Percentiles rank a stretch among this genome's conserved stretches.
Evolutionary conservation across 768 basidiomycete genomes (phyloP).

Genomic region (Phylloporus arenicola): DNA sequence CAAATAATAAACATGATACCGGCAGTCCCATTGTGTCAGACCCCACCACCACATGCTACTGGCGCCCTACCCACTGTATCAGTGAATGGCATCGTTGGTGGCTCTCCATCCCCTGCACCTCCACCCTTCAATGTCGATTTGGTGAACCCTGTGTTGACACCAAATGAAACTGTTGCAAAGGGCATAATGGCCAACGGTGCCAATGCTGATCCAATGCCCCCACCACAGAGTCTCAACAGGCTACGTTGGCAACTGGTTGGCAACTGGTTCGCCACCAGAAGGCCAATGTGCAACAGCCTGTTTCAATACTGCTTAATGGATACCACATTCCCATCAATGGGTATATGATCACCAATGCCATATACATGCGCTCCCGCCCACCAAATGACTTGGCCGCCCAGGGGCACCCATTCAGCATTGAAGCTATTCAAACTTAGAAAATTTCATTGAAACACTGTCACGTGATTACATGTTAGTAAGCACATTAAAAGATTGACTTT

Average conservation of each 20-base stretch:
- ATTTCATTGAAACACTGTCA: no score
- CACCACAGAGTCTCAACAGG: conserved; percentile 18
- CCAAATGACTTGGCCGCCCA: conserved; percentile 41
- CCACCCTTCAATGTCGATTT: conserved; percentile 42
- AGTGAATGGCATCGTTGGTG: conserved; percentile 32
- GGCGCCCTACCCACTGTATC: conserved; percentile 18
- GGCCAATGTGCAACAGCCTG: conserved; percentile 40
- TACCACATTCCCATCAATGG: conserved; percentile 47
- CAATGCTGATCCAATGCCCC: conserved; percentile 10
- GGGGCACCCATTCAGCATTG: conserved; percentile 53
- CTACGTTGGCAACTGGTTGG: conserved; percentile 21
- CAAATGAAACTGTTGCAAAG: conserved; percentile 21
- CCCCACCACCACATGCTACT: conserved; percentile 34
- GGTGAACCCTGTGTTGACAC: conserved; percentile 12
- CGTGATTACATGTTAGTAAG: no score
- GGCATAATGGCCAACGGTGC: conserved; percentile 26
- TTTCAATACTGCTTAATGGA: conserved; percentile 37
- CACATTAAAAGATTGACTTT: no score
- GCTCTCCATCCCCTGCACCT: conserved; percentile 31
- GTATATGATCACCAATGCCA: conserved; percentile 31
- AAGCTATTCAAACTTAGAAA: conserved; percentile 32
- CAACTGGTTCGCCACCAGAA: conserved; percentile 42
- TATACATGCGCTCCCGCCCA: conserved; percentile 33
- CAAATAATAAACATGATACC: conserved; percentile 35
- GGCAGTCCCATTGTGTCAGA: conserved; percentile 23